Base-by-base conservation (phyloP, 1,284 basidiomycete species). In the Cryptococcus hybrid region DNA sequence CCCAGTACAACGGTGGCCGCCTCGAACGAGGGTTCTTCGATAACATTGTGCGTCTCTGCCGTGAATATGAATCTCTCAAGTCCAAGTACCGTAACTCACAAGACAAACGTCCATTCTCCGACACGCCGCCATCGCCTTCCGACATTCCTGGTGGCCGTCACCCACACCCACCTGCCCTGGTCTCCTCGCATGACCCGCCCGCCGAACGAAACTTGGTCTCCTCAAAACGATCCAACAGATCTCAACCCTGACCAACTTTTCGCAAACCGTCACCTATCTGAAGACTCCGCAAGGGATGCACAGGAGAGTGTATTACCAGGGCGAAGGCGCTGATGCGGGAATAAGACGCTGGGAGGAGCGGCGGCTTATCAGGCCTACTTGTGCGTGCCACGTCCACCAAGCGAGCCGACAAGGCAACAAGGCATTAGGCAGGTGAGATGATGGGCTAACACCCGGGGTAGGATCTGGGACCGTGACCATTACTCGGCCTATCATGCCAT, bases 331-430 rank as follows among this genome's bases (percentile, higher is more conserved):
- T n/a, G 72, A 73, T 47, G 62, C 68, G 6, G 69, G 1, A 71
- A 68, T 42, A 67, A 69, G 55, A 67, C 67, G 0, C 60, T 77
- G 2, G 75, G 75, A 3, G 74, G 75, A 1, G 75, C 75, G 2
- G 74, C 75, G 0, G 74, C 73, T 3, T 76, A 73, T 53, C 70
- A 77, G 49, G 73, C 74, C 3, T 76, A 63, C 52, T 53, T 77
- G 73, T 74, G 51, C 64, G 70, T 62, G 8, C 24, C 34, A 7
- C 13, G 3, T 48, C 15, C 18, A 18, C 8, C 8, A 34, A 6
- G 5, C 34, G 47, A 30, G 18, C 24, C 34, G 34, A 9, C 6
- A 7, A 18, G 7, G 47, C 7, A 12, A 43, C 12, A 43, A 43
- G 12, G 5, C 12, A 43, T 45, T 3, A 48, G 30, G 13, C 24